Percentiles rank a stretch among this genome's conserved stretches.
phyloP scores from a whole-genome alignment of 2,329 filamentous ascomycete genomes.

The Penicillium sp. region DNA sequence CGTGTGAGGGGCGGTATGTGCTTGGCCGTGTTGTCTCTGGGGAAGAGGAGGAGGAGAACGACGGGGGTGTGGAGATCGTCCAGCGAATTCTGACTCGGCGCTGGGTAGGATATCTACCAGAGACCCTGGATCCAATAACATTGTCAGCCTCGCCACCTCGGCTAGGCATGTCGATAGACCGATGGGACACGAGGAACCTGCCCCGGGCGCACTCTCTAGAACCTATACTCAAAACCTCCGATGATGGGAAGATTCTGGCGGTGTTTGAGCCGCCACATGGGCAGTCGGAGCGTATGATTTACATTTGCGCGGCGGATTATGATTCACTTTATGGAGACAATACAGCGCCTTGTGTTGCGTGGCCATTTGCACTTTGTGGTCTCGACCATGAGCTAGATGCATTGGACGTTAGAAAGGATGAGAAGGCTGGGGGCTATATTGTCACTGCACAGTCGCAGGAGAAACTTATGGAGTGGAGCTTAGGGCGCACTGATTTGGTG shows the following conservation, averaged over 20 bases:
- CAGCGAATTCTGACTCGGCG: neutral
- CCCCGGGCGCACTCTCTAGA: neutral
- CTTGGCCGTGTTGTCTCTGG: neutral
- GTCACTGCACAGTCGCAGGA: neutral
- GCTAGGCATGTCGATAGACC: neutral
- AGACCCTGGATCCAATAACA: neutral
- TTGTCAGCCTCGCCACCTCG: too few species aligned
- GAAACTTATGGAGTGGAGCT: neutral
- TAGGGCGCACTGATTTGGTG: neutral
- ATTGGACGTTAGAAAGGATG: neutral
- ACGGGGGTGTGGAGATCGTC: neutral
- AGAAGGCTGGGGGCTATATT: neutral
- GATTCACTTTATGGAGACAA: neutral
- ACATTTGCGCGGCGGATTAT: neutral
- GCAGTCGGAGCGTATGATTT: neutral
- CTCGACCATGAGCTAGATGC: neutral
- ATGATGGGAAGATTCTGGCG: slow-evolving; percentile 1
- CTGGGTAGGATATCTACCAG: neutral
- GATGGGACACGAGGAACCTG: neutral
- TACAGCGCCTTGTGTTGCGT: neutral
- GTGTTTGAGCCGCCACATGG: neutral
- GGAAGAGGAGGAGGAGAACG: too few species aligned
- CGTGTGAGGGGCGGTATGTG: neutral
- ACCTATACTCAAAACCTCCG: neutral
- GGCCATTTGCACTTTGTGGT: neutral